Percentiles rank a stretch among this genome's conserved stretches.
These are phyloP conservation scores for Byssochlamys sp. DNA, from an alignment of 2,329 filamentous ascomycete genomes.

Conservation along the genomic window DNA sequence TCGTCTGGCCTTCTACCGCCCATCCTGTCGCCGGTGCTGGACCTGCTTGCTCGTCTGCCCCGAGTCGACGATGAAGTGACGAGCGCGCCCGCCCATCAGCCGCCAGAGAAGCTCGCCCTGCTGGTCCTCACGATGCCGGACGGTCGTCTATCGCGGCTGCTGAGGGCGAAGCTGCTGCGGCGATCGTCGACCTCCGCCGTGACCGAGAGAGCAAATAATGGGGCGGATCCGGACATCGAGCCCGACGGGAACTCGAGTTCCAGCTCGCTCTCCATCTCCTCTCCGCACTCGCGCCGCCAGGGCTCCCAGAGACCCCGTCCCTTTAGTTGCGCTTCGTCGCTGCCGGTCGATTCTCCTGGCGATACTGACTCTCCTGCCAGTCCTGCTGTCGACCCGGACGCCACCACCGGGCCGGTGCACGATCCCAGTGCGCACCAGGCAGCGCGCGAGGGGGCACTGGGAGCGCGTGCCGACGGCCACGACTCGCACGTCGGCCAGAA, in stretches of 20 bases:
- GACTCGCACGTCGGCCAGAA: background rate
- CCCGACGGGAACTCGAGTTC: conserved; percentile 2
- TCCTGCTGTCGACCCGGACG: background rate
- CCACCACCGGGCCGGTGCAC: background rate
- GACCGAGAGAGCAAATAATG: conserved; percentile 8
- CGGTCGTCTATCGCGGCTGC: conserved; percentile 23
- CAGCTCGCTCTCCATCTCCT: conserved; percentile 12
- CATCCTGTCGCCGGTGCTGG: background rate
- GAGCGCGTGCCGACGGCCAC: background rate
- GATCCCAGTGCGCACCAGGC: conserved; percentile 5
- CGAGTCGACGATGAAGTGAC: background rate
- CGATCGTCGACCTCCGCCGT: conserved; percentile 25
- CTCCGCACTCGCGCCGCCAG: conserved; percentile 9
- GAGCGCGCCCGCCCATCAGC: background rate
- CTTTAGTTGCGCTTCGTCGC: conserved; percentile 17
- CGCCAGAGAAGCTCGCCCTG: background rate
- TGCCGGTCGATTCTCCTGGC: conserved; percentile 9
- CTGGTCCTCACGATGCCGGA: conserved; percentile 20
- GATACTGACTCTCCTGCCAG: conserved; percentile 10
- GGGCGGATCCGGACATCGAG: conserved; percentile 10
- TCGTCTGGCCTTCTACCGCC: background rate
- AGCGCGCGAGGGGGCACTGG: background rate
- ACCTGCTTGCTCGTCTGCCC: background rate
- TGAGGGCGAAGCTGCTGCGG: conserved; percentile 28
- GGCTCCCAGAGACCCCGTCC: conserved; percentile 8